These are phyloP conservation scores for Yarrowia deformans DNA, from an alignment of 805 yeast genomes.

Conservation along the genomic window DNA sequence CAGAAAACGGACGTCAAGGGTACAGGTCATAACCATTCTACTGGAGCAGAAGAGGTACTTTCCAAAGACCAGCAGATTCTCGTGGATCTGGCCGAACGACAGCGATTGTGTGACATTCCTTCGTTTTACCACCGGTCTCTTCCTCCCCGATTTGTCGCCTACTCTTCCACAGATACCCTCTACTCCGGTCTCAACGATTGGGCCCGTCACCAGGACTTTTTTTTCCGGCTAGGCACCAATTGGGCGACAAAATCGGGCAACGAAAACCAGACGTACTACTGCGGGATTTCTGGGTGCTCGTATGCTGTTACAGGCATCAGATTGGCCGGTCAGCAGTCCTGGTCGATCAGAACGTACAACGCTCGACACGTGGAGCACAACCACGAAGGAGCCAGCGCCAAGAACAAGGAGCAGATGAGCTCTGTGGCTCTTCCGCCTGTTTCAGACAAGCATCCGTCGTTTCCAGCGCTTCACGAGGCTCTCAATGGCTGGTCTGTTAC, in stretches of 20 bases:
- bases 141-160: conserved; percentile 7
- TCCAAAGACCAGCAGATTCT: background rate
- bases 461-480: conserved; percentile 15
- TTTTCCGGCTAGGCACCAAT: conserved; percentile 18
- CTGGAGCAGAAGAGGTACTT: background rate
- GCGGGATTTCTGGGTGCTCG: conserved; percentile 6
- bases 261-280: conserved; percentile 19
- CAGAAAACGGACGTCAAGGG: conserved; percentile 17
- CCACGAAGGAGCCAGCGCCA: conserved; percentile 6
- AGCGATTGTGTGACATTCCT: conserved; percentile 13
- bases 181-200: conserved; percentile 16
- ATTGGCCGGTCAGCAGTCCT: background rate
- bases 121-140: conserved; percentile 9
- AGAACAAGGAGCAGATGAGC: background rate
- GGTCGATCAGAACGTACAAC: conserved; percentile 17
- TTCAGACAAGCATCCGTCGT: background rate
- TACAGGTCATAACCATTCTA: background rate
- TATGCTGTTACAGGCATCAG: conserved; percentile 20
- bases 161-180: conserved; percentile 7
- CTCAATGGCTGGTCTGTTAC: background rate
- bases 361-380: conserved; percentile 19
- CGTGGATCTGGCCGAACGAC: conserved; percentile 3
- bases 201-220: conserved; percentile 26
- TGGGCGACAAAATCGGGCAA: conserved; percentile 17
- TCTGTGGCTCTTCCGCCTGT: conserved; percentile 1